Base-by-base conservation (phyloP, 306 rosid species). In the Herpetospermum pedunculosum region DNA sequence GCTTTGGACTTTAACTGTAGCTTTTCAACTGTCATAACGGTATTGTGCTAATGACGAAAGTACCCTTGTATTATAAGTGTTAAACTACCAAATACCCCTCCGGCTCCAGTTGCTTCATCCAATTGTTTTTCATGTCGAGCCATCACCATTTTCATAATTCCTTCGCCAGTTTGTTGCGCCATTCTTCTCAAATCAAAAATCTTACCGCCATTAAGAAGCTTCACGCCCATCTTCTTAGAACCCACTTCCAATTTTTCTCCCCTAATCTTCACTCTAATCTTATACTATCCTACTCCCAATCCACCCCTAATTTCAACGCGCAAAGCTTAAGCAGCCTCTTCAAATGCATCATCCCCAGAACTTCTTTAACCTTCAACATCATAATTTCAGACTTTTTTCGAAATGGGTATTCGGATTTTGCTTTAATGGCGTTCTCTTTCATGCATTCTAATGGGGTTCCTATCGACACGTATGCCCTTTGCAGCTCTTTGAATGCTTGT, bases 391-490 rank as follows among this genome's bases (percentile, higher is more conserved):
- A 78, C 62, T 87, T 84, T 19, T 73, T 65, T 57, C 84, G 68
- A 11, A 79, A 80, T 81, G 86, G 92, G 80, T 82, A 65, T 71
- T 77, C 82, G 11, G 75, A 78, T 79, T 83, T 82, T 37, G 84
- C 92, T 32, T 82, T 87, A 2, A 54, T 79, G 0, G 70, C 90
- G 54, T 52, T 87, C 49, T 88, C 92, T 78, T 91, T 91, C 81
- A 87, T 90, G 97, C 92, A 88, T 72, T 3, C 38, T 35, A 78
- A 80, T 48, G 78, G 9, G 6, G 75, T 91, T 34, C 80, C 95
- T 58, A 73, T 91, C 5, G 90, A 91, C 74, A 79, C 92, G 4
- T 88, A 87, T 76, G 81, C 95, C 71, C 70, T 87, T 57, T 88
- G 95, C 58, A 83, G 86, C 81, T 81, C 90, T 63, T 80, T 88